Base-by-base conservation (phyloP, 2,329 filamentous ascomycete genomes). In the Colletotrichum tanaceti region DNA sequence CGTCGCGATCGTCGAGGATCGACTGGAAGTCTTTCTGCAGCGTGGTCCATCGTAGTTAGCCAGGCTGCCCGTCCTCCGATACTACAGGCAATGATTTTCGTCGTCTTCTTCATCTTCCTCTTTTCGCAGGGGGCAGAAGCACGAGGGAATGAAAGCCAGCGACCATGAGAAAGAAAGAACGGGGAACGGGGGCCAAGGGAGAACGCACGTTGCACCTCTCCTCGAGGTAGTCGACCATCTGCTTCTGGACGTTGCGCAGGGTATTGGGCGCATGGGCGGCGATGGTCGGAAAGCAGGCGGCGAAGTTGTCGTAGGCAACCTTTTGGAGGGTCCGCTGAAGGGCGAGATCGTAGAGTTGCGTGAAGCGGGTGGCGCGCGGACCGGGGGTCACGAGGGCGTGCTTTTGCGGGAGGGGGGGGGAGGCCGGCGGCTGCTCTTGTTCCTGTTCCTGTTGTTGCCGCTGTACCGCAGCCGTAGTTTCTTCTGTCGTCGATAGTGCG, bases 241-340 rank as follows among this genome's bases (percentile, higher is more conserved):
- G 85, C 61, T 77, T 76, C 79, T 89, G 88, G 47, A 90, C 84
- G 71, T 84, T 82, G 70, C 79, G 80, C 73, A 90, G 79, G 44
- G 85, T 82, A 9, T 77, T 79, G 28, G 85, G 85, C 22, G 86
- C 83, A 70, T 81, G 79, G 46, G 77, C 75, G 20, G 86, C 83
- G n/a, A 90, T 81, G 22, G 85, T 88, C 50, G 89, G 88, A 75
- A 89, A 91, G 78, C 89, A 91, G 2, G 84, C 80, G 2, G 84
- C 84, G 72, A 90, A 86, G 75, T 87, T 87, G 57, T 85, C 81
- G 79, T 84, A 87, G 71, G 79, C 83, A 63, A 90, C 81, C 79
- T 67, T 69, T 32, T 67, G 67, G 39, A 90, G 82, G 2, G 88
- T 89, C 72, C 83, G 84, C 53, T 77, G 72, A 28, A 90, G 82